Percentiles rank a stretch among this genome's conserved stretches.
Evolutionary conservation across 345 rosid species (phyloP).

Genomic region (Odontarrhena argentea): DNA sequence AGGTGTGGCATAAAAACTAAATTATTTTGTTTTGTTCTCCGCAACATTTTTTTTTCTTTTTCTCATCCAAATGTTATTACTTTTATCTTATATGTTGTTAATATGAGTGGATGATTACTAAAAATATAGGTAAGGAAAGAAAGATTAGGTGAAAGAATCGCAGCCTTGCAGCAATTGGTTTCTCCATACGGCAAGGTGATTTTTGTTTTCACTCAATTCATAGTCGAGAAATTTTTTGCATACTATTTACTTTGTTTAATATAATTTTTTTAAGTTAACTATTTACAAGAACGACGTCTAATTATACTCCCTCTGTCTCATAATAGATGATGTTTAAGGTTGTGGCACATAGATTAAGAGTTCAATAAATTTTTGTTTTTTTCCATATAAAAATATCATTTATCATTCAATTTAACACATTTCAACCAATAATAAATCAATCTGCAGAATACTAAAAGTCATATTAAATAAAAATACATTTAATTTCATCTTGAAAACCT

Average conservation of each 20-base stretch:
- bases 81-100: constrained; percentile 1
- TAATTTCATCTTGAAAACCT: no score
- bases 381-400: no score
- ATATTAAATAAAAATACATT: no score
- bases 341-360: no score
- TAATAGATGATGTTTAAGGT: no score
- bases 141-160: constrained; percentile 79
- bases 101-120: not conserved
- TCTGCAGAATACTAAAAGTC: no score
- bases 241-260: not conserved
- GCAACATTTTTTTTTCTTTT: not conserved
- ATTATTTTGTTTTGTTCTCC: not conserved
- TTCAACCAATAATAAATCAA: no score
- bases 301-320: no score
- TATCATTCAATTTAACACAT: no score
- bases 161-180: constrained; percentile 80
- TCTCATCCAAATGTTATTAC: not conserved
- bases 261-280: no score
- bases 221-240: not conserved
- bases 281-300: no score
- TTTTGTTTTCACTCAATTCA: not conserved
- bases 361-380: no score
- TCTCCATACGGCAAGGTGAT: constrained; percentile 93
- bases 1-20: constrained; percentile 41
- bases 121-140: constrained; percentile 57